phyloP scores from a whole-genome alignment of 1,284 basidiomycete species.

The Filobasidium uniguttulatum region DNA sequence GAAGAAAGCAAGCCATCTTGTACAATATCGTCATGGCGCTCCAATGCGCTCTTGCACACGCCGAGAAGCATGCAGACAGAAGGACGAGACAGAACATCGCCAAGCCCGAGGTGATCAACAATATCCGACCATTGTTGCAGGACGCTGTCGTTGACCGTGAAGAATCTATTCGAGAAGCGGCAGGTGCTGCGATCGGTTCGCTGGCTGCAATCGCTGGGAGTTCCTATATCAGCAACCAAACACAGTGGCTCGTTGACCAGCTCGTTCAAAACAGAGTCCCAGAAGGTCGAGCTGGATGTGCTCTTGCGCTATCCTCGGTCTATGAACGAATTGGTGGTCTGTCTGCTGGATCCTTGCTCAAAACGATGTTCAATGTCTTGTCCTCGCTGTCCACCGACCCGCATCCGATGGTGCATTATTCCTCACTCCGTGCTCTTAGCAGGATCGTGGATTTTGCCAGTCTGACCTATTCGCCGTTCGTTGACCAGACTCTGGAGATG shows the following conservation, averaged over 20 bases:
- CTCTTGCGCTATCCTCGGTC: conserved; percentile 83
- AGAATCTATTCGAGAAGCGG: conserved; percentile 56
- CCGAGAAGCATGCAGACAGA: conserved; percentile 41
- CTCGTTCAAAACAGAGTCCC: conserved; percentile 95
- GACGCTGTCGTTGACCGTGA: conserved; percentile 74
- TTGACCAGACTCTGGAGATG: conserved; percentile 78
- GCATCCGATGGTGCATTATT: conserved; percentile 91
- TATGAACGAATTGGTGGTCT: conserved; percentile 86
- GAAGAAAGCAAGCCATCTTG: conserved; percentile 71
- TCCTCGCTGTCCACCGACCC: conserved; percentile 94
- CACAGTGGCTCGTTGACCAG: conserved; percentile 85
- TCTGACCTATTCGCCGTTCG: conserved; percentile 78
- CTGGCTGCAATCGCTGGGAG: conserved; percentile 73
- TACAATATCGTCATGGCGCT: conserved; percentile 74
- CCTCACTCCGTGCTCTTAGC: conserved; percentile 72
- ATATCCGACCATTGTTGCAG: conserved; percentile 65
- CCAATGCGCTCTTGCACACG: conserved; percentile 55
- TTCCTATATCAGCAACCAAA: conserved; percentile 70
- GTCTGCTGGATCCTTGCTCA: conserved; percentile 82
- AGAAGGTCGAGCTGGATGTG: conserved; percentile 82
- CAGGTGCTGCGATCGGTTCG: conserved; percentile 83
- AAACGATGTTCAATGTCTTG: conserved; percentile 89
- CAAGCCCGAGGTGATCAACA: conserved; percentile 50
- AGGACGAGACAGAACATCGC: conserved; percentile 58
- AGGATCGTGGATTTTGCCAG: conserved; percentile 84